Evolutionary conservation across 805 yeast genomes (phyloP).

Genomic region (Saccharomycopsis amapae): DNA sequence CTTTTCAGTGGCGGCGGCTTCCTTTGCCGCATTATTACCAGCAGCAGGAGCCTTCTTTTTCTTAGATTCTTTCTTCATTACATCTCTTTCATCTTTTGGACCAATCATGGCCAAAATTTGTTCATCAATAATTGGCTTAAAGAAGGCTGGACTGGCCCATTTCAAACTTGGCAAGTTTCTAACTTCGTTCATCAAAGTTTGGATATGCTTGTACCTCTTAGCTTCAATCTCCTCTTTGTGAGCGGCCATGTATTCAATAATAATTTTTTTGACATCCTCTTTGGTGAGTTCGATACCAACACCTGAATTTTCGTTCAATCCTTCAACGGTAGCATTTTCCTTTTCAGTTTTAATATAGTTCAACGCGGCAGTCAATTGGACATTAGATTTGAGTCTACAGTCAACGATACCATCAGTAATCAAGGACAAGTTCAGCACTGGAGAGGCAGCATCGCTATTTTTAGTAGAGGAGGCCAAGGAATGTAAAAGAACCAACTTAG

Average conservation of each 20-base stretch:
- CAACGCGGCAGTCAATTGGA: conserved; percentile 76
- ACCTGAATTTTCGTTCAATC: conserved; percentile 62
- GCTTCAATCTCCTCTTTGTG: conserved; percentile 53
- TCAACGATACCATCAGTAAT: conserved; percentile 57
- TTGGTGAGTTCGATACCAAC: conserved; percentile 70
- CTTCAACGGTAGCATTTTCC: conserved; percentile 38
- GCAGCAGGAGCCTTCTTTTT: conserved; percentile 33
- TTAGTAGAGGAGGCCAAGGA: conserved; percentile 69
- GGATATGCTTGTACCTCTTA: conserved; percentile 76
- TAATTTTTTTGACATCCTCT: conserved; percentile 53
- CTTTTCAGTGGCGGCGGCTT: conserved; percentile 22
- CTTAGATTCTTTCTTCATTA: conserved; percentile 69
- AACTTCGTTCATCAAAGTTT: conserved; percentile 68
- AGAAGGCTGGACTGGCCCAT: conserved; percentile 86
- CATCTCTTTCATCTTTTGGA: conserved; percentile 93
- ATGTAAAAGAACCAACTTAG: conserved; percentile 61
- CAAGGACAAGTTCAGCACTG: conserved; percentile 38
- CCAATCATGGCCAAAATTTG: conserved; percentile 70
- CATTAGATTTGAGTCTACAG: conserved; percentile 55
- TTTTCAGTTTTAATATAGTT: conserved; percentile 57
- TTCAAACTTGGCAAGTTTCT: conserved; percentile 69
- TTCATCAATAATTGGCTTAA: conserved; percentile 83
- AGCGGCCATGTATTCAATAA: conserved; percentile 50
- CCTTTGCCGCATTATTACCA: conserved; percentile 26
- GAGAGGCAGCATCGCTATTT: conserved; percentile 37